These are phyloP conservation scores for Xerocomellus chrysenteron DNA, from an alignment of 768 basidiomycete species.

Conservation along the genomic window DNA sequence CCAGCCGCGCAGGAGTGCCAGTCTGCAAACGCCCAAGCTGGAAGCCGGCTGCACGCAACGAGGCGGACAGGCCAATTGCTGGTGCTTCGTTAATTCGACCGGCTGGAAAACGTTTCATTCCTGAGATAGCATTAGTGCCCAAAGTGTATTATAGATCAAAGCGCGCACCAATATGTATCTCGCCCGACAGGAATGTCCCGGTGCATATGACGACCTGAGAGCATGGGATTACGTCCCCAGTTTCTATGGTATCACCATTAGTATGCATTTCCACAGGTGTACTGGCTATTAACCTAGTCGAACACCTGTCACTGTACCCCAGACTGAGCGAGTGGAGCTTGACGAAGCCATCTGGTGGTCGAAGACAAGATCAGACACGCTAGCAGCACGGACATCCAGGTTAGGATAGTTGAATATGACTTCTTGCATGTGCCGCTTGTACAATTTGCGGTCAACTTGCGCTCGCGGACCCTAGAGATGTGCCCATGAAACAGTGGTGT, in stretches of 20 bases:
- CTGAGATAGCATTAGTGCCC: slow-evolving; percentile 30
- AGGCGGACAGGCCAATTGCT: slow-evolving; percentile 71
- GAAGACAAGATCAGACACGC: slow-evolving; percentile 77
- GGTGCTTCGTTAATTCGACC: slow-evolving; percentile 74
- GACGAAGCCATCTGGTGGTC: slow-evolving; percentile 40
- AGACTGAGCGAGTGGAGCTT: slow-evolving; percentile 28
- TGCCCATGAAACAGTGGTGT: background rate
- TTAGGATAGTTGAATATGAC: slow-evolving; percentile 63
- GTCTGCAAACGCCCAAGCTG: slow-evolving; percentile 82
- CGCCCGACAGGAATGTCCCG: slow-evolving; percentile 87
- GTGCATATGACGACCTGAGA: slow-evolving; percentile 86
- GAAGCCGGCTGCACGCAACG: slow-evolving; percentile 74
- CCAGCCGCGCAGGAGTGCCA: slow-evolving; percentile 82
- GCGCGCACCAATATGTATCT: slow-evolving; percentile 79
- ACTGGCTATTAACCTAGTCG: slow-evolving; percentile 50
- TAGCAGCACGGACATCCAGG: slow-evolving; percentile 67
- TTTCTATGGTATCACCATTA: slow-evolving; percentile 44
- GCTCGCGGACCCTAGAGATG: slow-evolving; percentile 76
- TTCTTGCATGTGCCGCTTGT: slow-evolving; percentile 80
- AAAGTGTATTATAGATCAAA: background rate
- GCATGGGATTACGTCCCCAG: slow-evolving; percentile 72
- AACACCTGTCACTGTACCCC: slow-evolving; percentile 64
- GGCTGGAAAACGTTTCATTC: slow-evolving; percentile 73
- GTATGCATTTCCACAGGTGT: background rate
- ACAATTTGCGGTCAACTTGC: slow-evolving; percentile 83